Conservation (phyloP, 202 grass and related monocot species). For the Eragrostis tef region DNA sequence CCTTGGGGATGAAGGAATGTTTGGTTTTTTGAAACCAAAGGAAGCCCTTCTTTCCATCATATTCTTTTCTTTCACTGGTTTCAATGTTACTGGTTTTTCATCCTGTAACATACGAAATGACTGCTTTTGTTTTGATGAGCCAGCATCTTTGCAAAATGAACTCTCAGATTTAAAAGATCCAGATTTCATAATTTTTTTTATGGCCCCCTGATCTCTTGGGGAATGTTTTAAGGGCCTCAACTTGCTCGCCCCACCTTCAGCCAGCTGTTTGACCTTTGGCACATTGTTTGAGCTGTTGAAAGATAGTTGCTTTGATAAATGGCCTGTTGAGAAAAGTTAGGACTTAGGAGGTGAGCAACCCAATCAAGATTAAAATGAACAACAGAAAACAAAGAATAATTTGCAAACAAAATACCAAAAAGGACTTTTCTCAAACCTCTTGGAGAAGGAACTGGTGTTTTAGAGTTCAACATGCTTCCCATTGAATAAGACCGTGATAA, state of each 20-base stretch:
- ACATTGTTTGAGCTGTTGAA: slow-evolving; percentile 65
- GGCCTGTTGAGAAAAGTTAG: slow-evolving; percentile 51
- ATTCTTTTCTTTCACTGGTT: slow-evolving; percentile 51
- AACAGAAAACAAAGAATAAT: slow-evolving; percentile 25
- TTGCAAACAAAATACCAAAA: slow-evolving; percentile 23
- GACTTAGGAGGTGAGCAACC: slow-evolving; percentile 35
- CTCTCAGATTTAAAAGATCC: slow-evolving; percentile 57
- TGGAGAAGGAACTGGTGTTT: slow-evolving; percentile 63
- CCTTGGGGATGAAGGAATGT: slow-evolving; percentile 58
- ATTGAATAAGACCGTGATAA: slow-evolving; percentile 70
- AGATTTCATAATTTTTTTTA: slow-evolving; percentile 61
- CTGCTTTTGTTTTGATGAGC: slow-evolving; percentile 59
- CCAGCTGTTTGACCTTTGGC: slow-evolving; percentile 79
- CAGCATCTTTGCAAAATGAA: slow-evolving; percentile 45
- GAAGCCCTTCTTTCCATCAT: slow-evolving; percentile 60
- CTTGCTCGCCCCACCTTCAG: slow-evolving; percentile 59
- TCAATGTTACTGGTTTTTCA: slow-evolving; percentile 58
- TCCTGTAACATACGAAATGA: slow-evolving; percentile 42
- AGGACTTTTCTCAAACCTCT: slow-evolving; percentile 56
- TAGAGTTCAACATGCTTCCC: slow-evolving; percentile 55
- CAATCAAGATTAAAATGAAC: slow-evolving; percentile 28
- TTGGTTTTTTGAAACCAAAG: slow-evolving; percentile 59
- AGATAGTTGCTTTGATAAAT: slow-evolving; percentile 75
- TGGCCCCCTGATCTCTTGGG: slow-evolving; percentile 46
- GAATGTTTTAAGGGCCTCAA: slow-evolving; percentile 55